Conservation (phyloP, 1,284 basidiomycete species). For the Papiliotrema fonsecae region DNA sequence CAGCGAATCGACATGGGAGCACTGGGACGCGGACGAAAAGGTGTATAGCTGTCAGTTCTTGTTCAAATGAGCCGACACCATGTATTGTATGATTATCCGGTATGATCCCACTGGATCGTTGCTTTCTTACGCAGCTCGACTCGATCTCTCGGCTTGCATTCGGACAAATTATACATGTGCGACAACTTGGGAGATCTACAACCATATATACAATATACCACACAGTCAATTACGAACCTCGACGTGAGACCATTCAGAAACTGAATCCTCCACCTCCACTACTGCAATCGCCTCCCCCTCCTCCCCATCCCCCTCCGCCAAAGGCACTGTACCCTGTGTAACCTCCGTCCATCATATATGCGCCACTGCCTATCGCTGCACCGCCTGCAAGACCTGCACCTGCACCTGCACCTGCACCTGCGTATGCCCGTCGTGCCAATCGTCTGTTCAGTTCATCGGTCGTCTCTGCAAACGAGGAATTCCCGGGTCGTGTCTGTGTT, state of each 20-base stretch:
- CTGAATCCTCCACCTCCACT: too few species aligned
- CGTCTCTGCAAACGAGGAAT: background rate
- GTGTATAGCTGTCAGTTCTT: conserved; percentile 94
- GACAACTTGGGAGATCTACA: too few species aligned
- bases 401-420: background rate
- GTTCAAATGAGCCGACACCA: conserved; percentile 53
- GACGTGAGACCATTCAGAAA: too few species aligned
- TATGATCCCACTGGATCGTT: background rate
- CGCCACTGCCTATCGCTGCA: background rate
- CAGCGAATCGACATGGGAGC: conserved; percentile 87
- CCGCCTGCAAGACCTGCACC: background rate
- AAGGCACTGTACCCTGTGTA: too few species aligned
- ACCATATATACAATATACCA: too few species aligned
- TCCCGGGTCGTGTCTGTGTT: too few species aligned
- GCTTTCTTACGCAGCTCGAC: too few species aligned
- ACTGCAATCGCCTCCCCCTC: background rate
- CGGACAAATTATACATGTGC: background rate
- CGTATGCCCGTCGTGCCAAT: background rate
- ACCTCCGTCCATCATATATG: too few species aligned
- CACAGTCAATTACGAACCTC: too few species aligned
- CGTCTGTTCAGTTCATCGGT: background rate
- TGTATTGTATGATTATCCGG: background rate
- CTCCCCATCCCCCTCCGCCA: background rate
- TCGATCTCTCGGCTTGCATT: too few species aligned
- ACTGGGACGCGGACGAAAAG: conserved; percentile 95